Conservation (phyloP, 2,329 filamentous ascomycete species). For the Aspergillus ustus region DNA sequence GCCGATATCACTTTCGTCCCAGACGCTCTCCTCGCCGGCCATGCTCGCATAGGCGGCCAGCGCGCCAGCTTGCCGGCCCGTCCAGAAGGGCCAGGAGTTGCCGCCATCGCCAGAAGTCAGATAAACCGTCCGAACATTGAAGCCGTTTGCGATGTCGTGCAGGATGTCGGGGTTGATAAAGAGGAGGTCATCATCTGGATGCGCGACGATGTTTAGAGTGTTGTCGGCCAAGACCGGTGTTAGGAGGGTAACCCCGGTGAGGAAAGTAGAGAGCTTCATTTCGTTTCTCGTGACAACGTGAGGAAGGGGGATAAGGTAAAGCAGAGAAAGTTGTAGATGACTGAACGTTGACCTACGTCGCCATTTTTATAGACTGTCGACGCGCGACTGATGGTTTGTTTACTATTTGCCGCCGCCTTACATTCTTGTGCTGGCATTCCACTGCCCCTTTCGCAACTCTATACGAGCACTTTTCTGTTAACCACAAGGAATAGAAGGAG, state of each 20-base stretch:
- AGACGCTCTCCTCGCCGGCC: slow-evolving; percentile 7
- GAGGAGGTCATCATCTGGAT: slow-evolving; percentile 22
- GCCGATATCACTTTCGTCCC: slow-evolving; percentile 7
- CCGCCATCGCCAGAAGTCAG: slow-evolving; percentile 21
- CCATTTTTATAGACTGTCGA: not conserved
- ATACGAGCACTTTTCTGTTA: not conserved
- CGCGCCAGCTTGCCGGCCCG: slow-evolving; percentile 2
- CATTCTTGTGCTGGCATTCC: not conserved
- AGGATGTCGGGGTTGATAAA: slow-evolving; percentile 17
- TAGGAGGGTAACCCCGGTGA: not conserved
- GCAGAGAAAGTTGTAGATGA: not conserved
- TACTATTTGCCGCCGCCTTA: not conserved
- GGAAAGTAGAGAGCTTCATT: not conserved
- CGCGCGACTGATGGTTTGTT: not conserved
- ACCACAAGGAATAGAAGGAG: not conserved
- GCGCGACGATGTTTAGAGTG: slow-evolving; percentile 21
- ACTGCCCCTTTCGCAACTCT: not conserved
- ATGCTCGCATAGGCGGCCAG: slow-evolving; percentile 16
- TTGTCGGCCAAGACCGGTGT: not conserved
- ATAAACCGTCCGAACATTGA: slow-evolving; percentile 14
- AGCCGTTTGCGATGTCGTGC: slow-evolving; percentile 7
- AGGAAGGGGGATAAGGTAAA: not conserved
- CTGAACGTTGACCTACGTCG: not conserved
- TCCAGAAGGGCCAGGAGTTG: slow-evolving; percentile 10
- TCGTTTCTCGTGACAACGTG: not conserved